These are phyloP conservation scores for Blastobotrys americana DNA, from an alignment of 805 yeast species.

Conservation along the genomic window DNA sequence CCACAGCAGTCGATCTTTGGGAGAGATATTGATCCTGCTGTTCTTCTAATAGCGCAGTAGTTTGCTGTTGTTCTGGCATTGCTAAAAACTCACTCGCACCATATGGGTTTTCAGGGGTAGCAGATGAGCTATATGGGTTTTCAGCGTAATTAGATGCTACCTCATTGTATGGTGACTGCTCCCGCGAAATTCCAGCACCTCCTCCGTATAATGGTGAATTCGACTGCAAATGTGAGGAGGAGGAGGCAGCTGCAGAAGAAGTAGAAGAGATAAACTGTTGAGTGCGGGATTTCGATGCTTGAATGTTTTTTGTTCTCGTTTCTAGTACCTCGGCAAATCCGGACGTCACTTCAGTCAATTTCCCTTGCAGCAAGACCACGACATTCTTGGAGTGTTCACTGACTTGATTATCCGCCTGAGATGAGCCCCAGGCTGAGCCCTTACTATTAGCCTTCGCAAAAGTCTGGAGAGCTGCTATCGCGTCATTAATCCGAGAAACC, in stretches of 20 bases:
- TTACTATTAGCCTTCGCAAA: conserved; percentile 37
- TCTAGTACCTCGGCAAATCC: conserved; percentile 87
- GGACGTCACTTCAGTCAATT: conserved; percentile 86
- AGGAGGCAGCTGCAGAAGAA: conserved; percentile 19
- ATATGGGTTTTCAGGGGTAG: conserved; percentile 22
- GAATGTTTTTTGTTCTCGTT: conserved; percentile 74
- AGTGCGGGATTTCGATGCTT: conserved; percentile 70
- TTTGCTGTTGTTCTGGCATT: conserved; percentile 81
- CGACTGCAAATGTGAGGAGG: conserved; percentile 16
- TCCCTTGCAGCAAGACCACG: conserved; percentile 76
- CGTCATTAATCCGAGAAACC: conserved; percentile 70
- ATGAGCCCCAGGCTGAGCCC: conserved; percentile 30
- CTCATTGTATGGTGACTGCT: neutral
- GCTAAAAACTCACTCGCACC: conserved; percentile 44
- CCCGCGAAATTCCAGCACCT: neutral
- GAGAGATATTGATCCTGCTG: conserved; percentile 68
- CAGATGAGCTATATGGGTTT: conserved; percentile 16
- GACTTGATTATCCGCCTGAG: conserved; percentile 52
- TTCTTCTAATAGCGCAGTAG: conserved; percentile 74
- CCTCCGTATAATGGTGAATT: conserved; percentile 31
- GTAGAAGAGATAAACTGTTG: conserved; percentile 66
- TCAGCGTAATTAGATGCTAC: conserved; percentile 3
- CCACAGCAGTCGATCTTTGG: conserved; percentile 84
- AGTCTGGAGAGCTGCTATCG: conserved; percentile 53
- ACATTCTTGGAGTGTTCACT: conserved; percentile 77